Percentiles rank a stretch among this genome's conserved stretches.
These are phyloP conservation scores for Haplographium delicatum DNA, from an alignment of 495 filamentous ascomycete species.

Conservation along the genomic window DNA sequence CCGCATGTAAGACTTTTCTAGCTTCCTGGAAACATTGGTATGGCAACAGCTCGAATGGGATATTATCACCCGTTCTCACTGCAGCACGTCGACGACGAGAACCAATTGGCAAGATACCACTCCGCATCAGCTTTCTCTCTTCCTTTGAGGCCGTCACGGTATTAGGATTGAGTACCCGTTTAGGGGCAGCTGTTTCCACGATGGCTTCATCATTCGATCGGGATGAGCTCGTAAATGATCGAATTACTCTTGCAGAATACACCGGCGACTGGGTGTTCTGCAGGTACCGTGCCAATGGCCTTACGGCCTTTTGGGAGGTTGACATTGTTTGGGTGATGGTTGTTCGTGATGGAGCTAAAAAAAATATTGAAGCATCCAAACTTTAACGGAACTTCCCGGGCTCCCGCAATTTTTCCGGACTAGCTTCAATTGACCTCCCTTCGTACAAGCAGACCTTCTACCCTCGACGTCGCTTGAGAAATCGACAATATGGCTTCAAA, in stretches of 20 bases:
- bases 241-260: constrained; percentile 32
- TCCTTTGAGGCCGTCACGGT: constrained; percentile 40
- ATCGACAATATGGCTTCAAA: constrained; percentile 30
- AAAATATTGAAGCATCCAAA: constrained; percentile 19
- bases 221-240: constrained; percentile 41
- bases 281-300: constrained; percentile 60
- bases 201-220: constrained; percentile 34
- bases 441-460: constrained; percentile 5
- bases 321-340: constrained; percentile 48
- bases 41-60: constrained; percentile 89
- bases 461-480: constrained; percentile 6
- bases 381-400: constrained; percentile 20
- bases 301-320: constrained; percentile 61
- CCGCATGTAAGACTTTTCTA: constrained; percentile 69
- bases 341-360: constrained; percentile 16
- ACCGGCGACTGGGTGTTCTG: constrained; percentile 38
- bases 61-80: constrained; percentile 57
- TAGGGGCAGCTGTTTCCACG: constrained; percentile 28
- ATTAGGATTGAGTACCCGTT: constrained; percentile 26
- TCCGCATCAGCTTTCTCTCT: constrained; percentile 54
- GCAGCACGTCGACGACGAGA: constrained; percentile 80
- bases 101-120: constrained; percentile 60
- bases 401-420: constrained; percentile 18
- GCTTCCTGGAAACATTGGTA: constrained; percentile 98
- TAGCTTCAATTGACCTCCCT: constrained; percentile 7